These are phyloP conservation scores for Avicennia marina DNA, from an alignment of 257 asterid genomes.

Conservation along the genomic window DNA sequence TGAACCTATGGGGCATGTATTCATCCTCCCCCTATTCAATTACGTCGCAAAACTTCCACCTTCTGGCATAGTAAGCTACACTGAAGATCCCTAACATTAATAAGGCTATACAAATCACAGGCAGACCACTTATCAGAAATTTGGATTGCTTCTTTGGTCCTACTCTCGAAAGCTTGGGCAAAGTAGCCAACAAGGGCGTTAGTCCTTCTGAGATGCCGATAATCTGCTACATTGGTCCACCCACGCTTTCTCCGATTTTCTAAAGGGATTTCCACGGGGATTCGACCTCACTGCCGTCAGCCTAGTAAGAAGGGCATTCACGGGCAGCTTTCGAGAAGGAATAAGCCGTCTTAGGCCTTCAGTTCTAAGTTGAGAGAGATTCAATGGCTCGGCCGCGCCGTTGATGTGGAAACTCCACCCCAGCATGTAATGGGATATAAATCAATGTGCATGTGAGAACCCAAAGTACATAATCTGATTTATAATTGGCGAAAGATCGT, in stretches of 20 bases:
- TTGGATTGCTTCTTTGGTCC: conserved; percentile 29
- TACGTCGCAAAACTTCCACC: conserved; percentile 42
- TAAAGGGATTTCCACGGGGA: too few relatives aligned
- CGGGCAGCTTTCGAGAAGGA: too few relatives aligned
- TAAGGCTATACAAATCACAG: conserved; percentile 11
- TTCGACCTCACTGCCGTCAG: too few relatives aligned
- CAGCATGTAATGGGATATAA: conserved; percentile 44
- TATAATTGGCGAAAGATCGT: conserved; percentile 38
- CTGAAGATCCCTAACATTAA: neutral
- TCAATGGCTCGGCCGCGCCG: conserved; percentile 31
- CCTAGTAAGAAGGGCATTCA: too few relatives aligned
- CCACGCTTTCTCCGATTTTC: too few relatives aligned
- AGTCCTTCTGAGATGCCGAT: too few relatives aligned
- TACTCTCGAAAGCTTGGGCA: conserved; percentile 46
- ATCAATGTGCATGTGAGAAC: conserved; percentile 46
- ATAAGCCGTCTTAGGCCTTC: too few relatives aligned
- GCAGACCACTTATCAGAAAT: conserved; percentile 31
- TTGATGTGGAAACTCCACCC: conserved; percentile 61
- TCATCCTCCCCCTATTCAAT: conserved; percentile 64
- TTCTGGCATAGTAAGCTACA: conserved; percentile 21
- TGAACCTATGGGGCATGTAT: conserved; percentile 52
- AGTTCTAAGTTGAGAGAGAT: conserved; percentile 40
- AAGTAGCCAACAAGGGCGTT: too few relatives aligned
- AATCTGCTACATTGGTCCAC: too few relatives aligned
- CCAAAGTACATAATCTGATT: conserved; percentile 51